These are phyloP conservation scores for Clavispora fructus DNA, from an alignment of 805 yeast species.

Conservation along the genomic window DNA sequence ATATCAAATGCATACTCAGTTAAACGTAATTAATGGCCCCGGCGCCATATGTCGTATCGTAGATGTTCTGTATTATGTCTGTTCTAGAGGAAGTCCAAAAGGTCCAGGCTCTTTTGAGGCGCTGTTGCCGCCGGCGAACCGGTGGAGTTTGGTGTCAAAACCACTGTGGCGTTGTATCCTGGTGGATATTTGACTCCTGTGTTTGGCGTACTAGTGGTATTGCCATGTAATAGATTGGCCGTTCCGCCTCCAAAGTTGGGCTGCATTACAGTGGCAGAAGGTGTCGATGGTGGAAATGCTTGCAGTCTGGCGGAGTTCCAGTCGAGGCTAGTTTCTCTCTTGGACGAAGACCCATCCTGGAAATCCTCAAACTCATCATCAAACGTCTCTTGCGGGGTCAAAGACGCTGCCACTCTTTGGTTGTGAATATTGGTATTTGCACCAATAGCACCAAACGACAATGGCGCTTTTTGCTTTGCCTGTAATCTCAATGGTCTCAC, in stretches of 20 bases:
- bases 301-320: slow-evolving; percentile 12
- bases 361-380: slow-evolving; percentile 22
- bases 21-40: background rate
- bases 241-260: background rate
- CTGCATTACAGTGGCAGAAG: background rate
- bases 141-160: slow-evolving; percentile 22
- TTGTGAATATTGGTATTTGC: slow-evolving; percentile 7
- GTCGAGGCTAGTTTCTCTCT: slow-evolving; percentile 4
- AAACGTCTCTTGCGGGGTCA: background rate
- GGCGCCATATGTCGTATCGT: no score
- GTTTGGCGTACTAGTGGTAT: slow-evolving; percentile 4
- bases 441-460: slow-evolving; percentile 23
- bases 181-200: slow-evolving; percentile 21
- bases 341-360: slow-evolving; percentile 12
- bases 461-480: slow-evolving; percentile 3
- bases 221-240: slow-evolving; percentile 11
- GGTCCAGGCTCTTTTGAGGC: slow-evolving; percentile 3
- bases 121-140: slow-evolving; percentile 2
- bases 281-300: background rate
- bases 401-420: slow-evolving; percentile 16
- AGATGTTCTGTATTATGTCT: no score
- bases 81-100: slow-evolving; percentile 12
- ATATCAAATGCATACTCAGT: background rate
- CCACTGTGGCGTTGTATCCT: slow-evolving; percentile 24
- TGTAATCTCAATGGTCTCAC: slow-evolving; percentile 2